These are phyloP conservation scores for Phytophthora niederhauseri DNA, from an alignment of 352 stramenopile species.

Conservation along the genomic window DNA sequence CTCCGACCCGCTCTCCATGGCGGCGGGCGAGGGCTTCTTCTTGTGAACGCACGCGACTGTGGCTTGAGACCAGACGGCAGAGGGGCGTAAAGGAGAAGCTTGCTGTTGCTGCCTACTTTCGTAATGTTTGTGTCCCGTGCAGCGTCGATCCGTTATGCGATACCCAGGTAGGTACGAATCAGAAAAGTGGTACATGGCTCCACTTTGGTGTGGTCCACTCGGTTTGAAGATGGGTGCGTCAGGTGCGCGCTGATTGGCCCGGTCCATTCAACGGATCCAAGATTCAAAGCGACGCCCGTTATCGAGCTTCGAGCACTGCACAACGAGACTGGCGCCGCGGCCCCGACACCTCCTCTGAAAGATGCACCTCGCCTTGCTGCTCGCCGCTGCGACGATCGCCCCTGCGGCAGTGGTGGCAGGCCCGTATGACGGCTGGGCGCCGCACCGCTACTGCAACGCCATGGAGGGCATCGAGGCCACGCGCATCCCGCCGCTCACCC, in stretches of 20 bases:
- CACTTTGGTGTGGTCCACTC: neutral
- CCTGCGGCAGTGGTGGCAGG: conserved; percentile 28
- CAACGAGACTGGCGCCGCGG: conserved; percentile 6
- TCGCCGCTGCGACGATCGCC: conserved; percentile 23
- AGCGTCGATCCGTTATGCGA: neutral
- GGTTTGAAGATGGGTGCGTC: conserved; percentile 8
- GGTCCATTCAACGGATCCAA: conserved; percentile 12
- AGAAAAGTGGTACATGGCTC: neutral
- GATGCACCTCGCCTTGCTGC: conserved; percentile 40
- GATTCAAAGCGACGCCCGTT: conserved; percentile 23
- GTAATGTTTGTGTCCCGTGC: neutral
- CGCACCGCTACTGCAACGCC: conserved; percentile 84
- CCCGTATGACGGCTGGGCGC: conserved; percentile 77
- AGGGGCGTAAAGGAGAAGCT: conserved; percentile 23
- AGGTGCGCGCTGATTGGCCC: conserved; percentile 17
- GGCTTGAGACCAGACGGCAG: conserved; percentile 21
- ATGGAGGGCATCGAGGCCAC: conserved; percentile 62
- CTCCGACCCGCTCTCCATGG: conserved; percentile 42
- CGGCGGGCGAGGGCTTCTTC: neutral
- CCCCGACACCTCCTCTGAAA: neutral
- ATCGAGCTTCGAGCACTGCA: conserved; percentile 10
- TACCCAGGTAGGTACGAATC: conserved; percentile 9
- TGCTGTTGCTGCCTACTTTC: conserved; percentile 7
- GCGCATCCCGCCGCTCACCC: conserved; percentile 63
- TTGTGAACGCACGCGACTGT: neutral